Percentiles rank a stretch among this genome's conserved stretches.
phyloP scores from a whole-genome alignment of 2,329 filamentous ascomycete genomes.

The Aspergillus vadensis region DNA sequence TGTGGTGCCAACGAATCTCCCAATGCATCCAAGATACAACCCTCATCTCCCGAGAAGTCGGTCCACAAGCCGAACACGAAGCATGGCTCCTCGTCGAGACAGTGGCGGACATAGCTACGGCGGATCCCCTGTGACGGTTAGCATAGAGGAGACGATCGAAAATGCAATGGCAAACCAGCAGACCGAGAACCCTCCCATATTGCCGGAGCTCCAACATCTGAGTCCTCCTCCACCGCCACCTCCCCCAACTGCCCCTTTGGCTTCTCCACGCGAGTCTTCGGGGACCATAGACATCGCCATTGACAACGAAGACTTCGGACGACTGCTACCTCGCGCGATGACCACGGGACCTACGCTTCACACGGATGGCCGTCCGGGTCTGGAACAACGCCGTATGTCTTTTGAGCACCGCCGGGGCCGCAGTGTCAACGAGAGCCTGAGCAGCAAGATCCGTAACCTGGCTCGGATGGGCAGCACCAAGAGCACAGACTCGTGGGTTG shows the following conservation, averaged over 20 bases:
- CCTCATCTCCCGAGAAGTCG: slow-evolving; percentile 43
- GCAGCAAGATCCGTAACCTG: slow-evolving; percentile 55
- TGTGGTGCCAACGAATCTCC: slow-evolving; percentile 35
- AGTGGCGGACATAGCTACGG: slow-evolving; percentile 30
- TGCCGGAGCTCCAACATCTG: slow-evolving; percentile 65
- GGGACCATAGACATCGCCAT: slow-evolving; percentile 46
- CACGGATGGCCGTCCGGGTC: slow-evolving; percentile 26
- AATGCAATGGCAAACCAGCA: slow-evolving; percentile 29
- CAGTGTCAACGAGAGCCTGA: slow-evolving; percentile 61
- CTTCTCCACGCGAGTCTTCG: slow-evolving; percentile 39
- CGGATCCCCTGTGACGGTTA: slow-evolving; percentile 47
- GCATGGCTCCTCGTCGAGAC: slow-evolving; percentile 34
- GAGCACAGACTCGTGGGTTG: slow-evolving; percentile 36
- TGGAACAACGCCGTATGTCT: slow-evolving; percentile 46
- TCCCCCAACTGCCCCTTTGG: slow-evolving; percentile 36
- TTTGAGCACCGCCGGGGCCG: slow-evolving; percentile 54
- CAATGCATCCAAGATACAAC: slow-evolving; percentile 45
- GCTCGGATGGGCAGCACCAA: slow-evolving; percentile 59
- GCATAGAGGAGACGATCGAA: slow-evolving; percentile 58
- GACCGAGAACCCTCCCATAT: slow-evolving; percentile 48
- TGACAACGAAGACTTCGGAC: slow-evolving; percentile 42
- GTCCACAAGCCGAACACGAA: slow-evolving; percentile 43
- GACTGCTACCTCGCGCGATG: slow-evolving; percentile 38
- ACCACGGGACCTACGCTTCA: slow-evolving; percentile 37
- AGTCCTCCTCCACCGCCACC: slow-evolving; percentile 57